Percentiles rank a stretch among this genome's conserved stretches.
These are phyloP conservation scores for Scopulariopsis brevicaulis DNA, from an alignment of 2,329 filamentous ascomycete genomes.

Conservation along the genomic window DNA sequence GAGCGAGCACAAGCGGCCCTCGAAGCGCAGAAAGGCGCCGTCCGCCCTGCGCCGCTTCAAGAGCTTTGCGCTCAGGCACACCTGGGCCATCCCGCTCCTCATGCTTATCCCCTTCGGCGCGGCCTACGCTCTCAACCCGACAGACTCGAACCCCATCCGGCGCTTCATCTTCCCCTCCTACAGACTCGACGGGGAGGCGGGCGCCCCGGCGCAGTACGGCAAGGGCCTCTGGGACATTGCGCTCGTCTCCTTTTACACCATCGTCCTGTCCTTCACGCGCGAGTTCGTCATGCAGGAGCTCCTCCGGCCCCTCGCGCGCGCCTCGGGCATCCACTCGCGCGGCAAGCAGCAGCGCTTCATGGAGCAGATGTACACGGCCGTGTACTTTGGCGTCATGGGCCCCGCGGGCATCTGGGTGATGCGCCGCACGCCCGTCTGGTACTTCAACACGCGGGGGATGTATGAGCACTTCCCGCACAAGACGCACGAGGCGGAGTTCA, in stretches of 20 bases:
- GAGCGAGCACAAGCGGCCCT: conserved; percentile 54
- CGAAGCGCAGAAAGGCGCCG: conserved; percentile 64
- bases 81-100: not conserved
- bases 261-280: conserved; percentile 84
- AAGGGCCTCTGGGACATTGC: conserved; percentile 82
- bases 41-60: not conserved
- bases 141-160: conserved; percentile 65
- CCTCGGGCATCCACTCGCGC: conserved; percentile 50
- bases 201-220: conserved; percentile 58
- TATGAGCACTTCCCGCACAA: conserved; percentile 80
- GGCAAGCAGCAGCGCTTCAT: conserved; percentile 85
- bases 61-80: not conserved
- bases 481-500: conserved; percentile 70
- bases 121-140: conserved; percentile 62
- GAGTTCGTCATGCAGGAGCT: conserved; percentile 94
- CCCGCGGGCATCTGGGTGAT: conserved; percentile 85
- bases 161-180: conserved; percentile 87
- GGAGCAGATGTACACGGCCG: conserved; percentile 89
- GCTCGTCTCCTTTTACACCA: conserved; percentile 79
- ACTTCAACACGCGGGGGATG: conserved; percentile 86
- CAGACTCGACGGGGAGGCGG: conserved; percentile 19
- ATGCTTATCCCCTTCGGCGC: not conserved
- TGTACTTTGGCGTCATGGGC: conserved; percentile 78
- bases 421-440: conserved; percentile 82
- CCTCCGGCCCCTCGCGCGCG: conserved; percentile 63